Percentiles rank a stretch among this genome's conserved stretches.
Conservation (phyloP, 2,329 filamentous ascomycete species). For the Alternaria solani region DNA sequence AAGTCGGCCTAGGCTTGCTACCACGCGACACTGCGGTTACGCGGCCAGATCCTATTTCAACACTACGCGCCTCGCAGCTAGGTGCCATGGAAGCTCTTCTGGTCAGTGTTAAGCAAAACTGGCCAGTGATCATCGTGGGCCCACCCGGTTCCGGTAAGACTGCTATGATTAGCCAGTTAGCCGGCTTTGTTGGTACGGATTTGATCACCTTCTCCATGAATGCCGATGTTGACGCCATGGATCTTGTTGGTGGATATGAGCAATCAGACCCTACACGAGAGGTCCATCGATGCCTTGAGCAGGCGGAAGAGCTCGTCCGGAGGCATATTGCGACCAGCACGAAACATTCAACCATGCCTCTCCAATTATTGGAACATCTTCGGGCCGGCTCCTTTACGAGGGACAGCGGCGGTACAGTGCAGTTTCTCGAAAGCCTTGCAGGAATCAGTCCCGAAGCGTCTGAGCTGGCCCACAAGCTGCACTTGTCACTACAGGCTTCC, state of each 20-base stretch:
- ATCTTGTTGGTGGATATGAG: slow-evolving; percentile 95
- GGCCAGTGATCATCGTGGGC: slow-evolving; percentile 89
- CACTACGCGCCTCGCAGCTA: slow-evolving; percentile 61
- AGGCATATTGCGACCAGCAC: slow-evolving; percentile 26
- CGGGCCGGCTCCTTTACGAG: slow-evolving; percentile 5
- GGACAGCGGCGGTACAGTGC: slow-evolving; percentile 11
- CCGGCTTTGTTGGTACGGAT: slow-evolving; percentile 77
- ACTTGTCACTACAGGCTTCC: slow-evolving; percentile 62
- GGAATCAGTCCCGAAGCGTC: slow-evolving; percentile 21
- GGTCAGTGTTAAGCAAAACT: slow-evolving; percentile 83
- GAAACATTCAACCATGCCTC: slow-evolving; percentile 10
- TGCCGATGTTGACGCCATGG: slow-evolving; percentile 95
- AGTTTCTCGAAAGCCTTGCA: slow-evolving; percentile 23
- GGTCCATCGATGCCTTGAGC: slow-evolving; percentile 67
- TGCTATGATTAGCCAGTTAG: slow-evolving; percentile 77
- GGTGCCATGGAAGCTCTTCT: slow-evolving; percentile 84
- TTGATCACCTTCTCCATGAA: slow-evolving; percentile 89
- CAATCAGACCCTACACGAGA: slow-evolving; percentile 85
- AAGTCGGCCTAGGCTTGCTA: slow-evolving; percentile 81
- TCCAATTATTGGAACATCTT: slow-evolving; percentile 36
- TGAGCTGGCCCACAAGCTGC: slow-evolving; percentile 58
- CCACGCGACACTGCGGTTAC: slow-evolving; percentile 61
- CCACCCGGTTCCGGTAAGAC: slow-evolving; percentile 89
- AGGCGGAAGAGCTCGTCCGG: slow-evolving; percentile 64
- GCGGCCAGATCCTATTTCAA: slow-evolving; percentile 34